phyloP scores from a whole-genome alignment of 352 stramenopile genomes.

The Phytophthora citrophthora region DNA sequence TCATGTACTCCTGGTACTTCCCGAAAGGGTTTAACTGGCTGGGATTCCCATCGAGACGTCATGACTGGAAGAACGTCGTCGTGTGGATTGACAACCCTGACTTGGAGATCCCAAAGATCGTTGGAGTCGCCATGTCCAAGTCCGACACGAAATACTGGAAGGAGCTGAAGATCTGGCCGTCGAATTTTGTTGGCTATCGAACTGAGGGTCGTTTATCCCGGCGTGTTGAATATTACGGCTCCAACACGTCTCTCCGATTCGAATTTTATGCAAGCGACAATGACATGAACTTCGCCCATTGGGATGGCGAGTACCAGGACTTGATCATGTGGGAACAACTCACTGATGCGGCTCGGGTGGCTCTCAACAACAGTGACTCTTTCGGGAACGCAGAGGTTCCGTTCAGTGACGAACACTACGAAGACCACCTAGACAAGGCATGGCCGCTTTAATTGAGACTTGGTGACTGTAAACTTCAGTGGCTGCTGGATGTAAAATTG shows the following conservation, averaged over 20 bases:
- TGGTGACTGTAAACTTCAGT: background rate
- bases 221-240: background rate
- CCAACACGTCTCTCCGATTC: background rate
- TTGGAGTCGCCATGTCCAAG: background rate
- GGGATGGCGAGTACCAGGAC: background rate
- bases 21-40: background rate
- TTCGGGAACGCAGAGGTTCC: background rate
- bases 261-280: background rate
- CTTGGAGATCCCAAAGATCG: background rate
- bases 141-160: background rate
- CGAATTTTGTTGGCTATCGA: background rate
- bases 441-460: background rate
- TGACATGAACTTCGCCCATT: background rate
- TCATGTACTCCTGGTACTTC: constrained; percentile 13
- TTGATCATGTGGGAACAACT: constrained; percentile 10
- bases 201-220: background rate
- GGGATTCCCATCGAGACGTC: background rate
- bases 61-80: background rate
- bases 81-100: constrained; percentile 1
- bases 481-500: no score
- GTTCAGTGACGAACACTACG: background rate
- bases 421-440: background rate
- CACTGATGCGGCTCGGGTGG: background rate
- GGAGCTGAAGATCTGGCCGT: background rate
- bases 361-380: background rate